Conservation (phyloP, 768 basidiomycete genomes). For the Russula earlei region DNA sequence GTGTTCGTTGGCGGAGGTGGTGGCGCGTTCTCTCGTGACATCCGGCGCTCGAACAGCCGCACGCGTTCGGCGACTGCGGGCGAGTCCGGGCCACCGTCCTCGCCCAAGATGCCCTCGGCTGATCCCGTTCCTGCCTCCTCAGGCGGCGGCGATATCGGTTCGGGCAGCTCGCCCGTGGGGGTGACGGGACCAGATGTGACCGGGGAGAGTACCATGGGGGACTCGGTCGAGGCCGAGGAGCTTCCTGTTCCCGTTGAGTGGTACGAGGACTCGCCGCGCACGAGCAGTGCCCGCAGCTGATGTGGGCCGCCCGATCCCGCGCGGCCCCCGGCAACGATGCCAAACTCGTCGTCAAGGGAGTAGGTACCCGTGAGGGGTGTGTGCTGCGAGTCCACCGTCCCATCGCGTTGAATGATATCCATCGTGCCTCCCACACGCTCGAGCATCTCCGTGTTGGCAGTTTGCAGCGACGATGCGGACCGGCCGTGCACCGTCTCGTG, state of each 20-base stretch:
- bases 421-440: constrained; percentile 57
- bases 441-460: constrained; percentile 60
- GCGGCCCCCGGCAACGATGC: background rate
- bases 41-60: constrained; percentile 46
- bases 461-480: constrained; percentile 42
- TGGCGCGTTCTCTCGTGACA: constrained; percentile 37
- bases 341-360: constrained; percentile 5
- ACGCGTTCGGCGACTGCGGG: constrained; percentile 41
- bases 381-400: constrained; percentile 13
- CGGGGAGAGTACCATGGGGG: background rate
- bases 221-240: background rate
- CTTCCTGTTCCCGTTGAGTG: constrained; percentile 1
- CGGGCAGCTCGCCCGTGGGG: background rate
- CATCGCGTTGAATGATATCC: constrained; percentile 53
- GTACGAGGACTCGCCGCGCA: constrained; percentile 9
- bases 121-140: background rate
- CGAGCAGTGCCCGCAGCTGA: background rate
- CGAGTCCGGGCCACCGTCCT: background rate
- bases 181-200: background rate
- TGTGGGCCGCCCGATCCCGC: background rate
- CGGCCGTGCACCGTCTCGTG: constrained; percentile 25
- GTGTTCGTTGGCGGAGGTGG: constrained; percentile 34
- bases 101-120: background rate
- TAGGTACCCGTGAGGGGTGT: background rate
- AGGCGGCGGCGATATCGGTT: background rate